A percentile compares a stretch with the other conserved stretches of the same genome.
Conservation (phyloP, 1,284 basidiomycete genomes). For the Moesziomyces sp. region DNA sequence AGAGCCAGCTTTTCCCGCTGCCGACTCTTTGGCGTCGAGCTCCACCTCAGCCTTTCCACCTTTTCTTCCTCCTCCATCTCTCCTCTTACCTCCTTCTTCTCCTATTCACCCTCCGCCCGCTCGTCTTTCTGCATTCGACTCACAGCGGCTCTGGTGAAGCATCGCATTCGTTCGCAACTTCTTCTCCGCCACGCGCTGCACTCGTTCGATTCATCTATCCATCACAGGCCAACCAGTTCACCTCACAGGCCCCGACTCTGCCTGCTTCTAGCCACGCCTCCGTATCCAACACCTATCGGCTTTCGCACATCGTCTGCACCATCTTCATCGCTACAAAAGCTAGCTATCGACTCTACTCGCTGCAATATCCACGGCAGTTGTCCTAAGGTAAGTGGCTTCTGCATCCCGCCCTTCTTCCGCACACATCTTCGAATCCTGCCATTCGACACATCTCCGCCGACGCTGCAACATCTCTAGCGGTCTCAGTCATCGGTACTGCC, state of each 20-base stretch:
- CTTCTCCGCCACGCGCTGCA: no score
- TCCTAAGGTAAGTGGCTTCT: slow-evolving; percentile 20
- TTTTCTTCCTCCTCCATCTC: background rate
- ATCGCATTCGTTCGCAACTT: no score
- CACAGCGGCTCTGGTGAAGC: background rate
- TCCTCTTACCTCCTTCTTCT: slow-evolving; percentile 1
- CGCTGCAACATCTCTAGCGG: no score
- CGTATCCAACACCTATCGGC: no score
- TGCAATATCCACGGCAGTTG: slow-evolving; percentile 2
- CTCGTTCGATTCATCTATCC: no score
- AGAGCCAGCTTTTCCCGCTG: slow-evolving; percentile 9
- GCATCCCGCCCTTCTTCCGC: background rate
- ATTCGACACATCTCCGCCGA: no score
- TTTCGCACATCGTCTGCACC: slow-evolving; percentile 1
- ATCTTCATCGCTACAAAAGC: background rate
- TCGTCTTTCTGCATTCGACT: slow-evolving; percentile 1
- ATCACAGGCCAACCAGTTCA: no score
- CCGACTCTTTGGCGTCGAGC: background rate
- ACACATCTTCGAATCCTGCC: background rate
- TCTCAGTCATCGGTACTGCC: no score
- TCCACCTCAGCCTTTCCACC: slow-evolving; percentile 14
- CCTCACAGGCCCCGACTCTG: no score
- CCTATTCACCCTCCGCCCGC: background rate
- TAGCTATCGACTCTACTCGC: no score
- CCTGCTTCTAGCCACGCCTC: no score